Base-by-base conservation (phyloP, 441 rosid genomes). In the Euphorbia corollata region DNA sequence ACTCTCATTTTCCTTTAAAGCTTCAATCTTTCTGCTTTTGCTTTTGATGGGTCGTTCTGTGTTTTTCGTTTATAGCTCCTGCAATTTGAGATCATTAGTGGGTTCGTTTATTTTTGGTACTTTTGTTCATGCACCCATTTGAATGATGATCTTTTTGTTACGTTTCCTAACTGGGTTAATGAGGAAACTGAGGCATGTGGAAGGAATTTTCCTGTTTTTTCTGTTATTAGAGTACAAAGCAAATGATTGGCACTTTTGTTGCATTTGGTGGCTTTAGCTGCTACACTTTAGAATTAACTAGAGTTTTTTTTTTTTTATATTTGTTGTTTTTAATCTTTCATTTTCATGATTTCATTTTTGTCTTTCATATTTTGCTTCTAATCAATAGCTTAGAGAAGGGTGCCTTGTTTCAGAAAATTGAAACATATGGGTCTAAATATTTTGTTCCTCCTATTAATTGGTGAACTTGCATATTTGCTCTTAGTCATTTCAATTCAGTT, bases 11-110 rank as follows among this genome's bases (percentile, higher is more conserved):
- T 54, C n/a, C 47, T 32, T 32, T 47, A 12, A 32, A 9, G 24
- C 10, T 32, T 9, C 5, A 24, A 9, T 34, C 65, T 36, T 56
- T 38, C 7, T 34, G 57, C 7, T 66, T 48, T 59, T 8, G 8
- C 54, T 27, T 11, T 47, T 39, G 69, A 51, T 69, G 66, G 71
- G 39, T 70, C 4, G 34, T 64, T 76, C 45, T 19, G 57, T 64
- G 59, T 43, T 72, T 5, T 45, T 69, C 61, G 36, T 55, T 72
- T 10, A 15, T 39, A 39, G 51, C 39, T 43, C 70, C 64, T 64
- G 65, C 55, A 23, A 53, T 6, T 32, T 23, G 24, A 55, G 48
- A 5, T 70, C 57, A 59, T 59, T 69, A 22, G 41, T 57, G 70
- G 64, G 43, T 22, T 63, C 24, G 5, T 64, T 48, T 61, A 9